Evolutionary conservation across 2,329 filamentous ascomycete genomes (phyloP).

Genomic region (Pezizomycotina sp.): DNA sequence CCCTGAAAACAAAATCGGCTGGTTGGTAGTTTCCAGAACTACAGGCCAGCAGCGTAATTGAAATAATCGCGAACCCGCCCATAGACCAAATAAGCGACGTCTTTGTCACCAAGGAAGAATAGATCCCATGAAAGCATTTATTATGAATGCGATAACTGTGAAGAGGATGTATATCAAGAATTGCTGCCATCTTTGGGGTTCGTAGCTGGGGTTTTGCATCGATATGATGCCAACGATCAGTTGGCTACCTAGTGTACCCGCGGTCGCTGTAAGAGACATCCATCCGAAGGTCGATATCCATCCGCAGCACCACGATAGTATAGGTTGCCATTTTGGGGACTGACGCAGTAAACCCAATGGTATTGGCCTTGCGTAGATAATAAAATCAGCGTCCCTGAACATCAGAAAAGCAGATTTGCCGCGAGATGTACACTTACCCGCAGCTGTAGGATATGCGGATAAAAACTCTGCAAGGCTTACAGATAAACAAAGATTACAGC

Average conservation of each 20-base stretch:
- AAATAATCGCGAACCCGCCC: constrained; percentile 51
- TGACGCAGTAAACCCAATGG: constrained; percentile 52
- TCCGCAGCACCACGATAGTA: constrained; percentile 53
- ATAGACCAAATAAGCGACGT: constrained; percentile 56
- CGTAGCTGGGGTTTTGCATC: constrained; percentile 31
- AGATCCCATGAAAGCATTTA: constrained; percentile 49
- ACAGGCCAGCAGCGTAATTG: constrained; percentile 50
- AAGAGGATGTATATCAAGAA: constrained; percentile 56
- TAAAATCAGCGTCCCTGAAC: not conserved
- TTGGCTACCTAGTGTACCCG: constrained; percentile 48
- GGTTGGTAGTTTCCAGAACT: constrained; percentile 48
- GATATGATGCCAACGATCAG: constrained; percentile 43
- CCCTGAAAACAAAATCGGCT: constrained; percentile 47
- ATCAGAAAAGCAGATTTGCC: not conserved
- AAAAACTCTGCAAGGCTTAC: constrained; percentile 55
- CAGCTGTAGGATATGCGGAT: constrained; percentile 43
- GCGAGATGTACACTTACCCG: constrained; percentile 22
- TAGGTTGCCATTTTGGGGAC: constrained; percentile 43
- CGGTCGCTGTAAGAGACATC: constrained; percentile 52
- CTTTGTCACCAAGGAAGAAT: constrained; percentile 51
- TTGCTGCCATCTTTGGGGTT: constrained; percentile 48
- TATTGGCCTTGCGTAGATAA: constrained; percentile 38
- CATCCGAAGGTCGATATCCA: constrained; percentile 61
- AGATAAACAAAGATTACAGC: constrained; percentile 53
- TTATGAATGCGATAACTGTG: constrained; percentile 42